Evolutionary conservation across 441 rosid genomes (phyloP), one percentile per base, ranked within the genome.

Genomic region (Rhodomyrtus psidioides): DNA sequence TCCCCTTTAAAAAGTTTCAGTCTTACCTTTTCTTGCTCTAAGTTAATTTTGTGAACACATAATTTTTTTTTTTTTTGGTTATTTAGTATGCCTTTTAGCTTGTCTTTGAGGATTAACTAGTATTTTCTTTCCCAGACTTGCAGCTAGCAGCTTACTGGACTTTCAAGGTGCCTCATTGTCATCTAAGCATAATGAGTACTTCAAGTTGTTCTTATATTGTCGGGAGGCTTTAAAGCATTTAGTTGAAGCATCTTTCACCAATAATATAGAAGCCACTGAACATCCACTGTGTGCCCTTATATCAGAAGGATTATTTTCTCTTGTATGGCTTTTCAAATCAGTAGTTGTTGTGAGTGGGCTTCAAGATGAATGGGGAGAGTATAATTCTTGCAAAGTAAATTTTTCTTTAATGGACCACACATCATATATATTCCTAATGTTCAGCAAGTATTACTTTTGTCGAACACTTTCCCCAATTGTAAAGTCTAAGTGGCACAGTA

Each of bases 321-420:
- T 91, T 57, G 86, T 87, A 62, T 97, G 99, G 99, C 93, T 97
- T 90, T 91, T 91, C 88, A 93, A 94, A 90, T 96, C 99, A 12
- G 92, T 90, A 75, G 88, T 86, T 89, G 82, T 89, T 81, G 93
- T 90, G 74, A 88, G 88, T 56, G 91, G 92, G 86, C 88, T 93
- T 88, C 91, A 90, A 89, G 92, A 90, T 88, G 86, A 86, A 65
- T 75, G 86, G 26, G 84, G 88, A 74, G 89, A 82, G 59, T 87
- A 87, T 88, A 81, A 74, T 85, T 70, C 83, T 13, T 13, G 76
- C 89, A 91, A 89, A 83, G 44, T 86, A 84, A 82, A 91, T 49
- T 88, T 93, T 88, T 93, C 96, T 76, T 90, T 95, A 91, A 92
- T 93, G 95, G 99, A 97, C 90, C 96, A 93, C 91, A 95, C 99